Evolutionary conservation across 2,329 filamentous ascomycete species (phyloP), one percentile per base, ranked within the genome.

Genomic region (Balansia obtecta): DNA sequence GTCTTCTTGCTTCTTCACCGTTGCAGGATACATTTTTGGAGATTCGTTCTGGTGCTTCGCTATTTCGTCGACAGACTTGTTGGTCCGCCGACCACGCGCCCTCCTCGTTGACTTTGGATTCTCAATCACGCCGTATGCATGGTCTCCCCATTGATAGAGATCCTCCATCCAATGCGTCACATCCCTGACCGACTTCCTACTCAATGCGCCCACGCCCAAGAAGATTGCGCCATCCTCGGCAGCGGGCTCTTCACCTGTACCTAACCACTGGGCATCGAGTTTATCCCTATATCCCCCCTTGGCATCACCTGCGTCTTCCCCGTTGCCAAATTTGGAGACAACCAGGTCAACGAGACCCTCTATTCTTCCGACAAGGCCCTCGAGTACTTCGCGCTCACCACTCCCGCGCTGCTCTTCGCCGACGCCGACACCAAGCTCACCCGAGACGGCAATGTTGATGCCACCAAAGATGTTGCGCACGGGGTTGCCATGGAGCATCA

Each of bases 401-500:
- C 91, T 96, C 4, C 91, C 91, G 64, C 89, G 85, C 50, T 96
- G 88, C 69, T 97, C 93, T 64, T 97, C 93, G 16, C 93, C 93
- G 1, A 97, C 93, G 0, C 93, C 93, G 44, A 96, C 80, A 15
- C 93, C 93, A 27, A 97, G 77, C 68, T 97, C 91, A 16, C 93
- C 91, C 34, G 88, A 89, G 7, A 85, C 87, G 12, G 90, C 88
- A 33, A 98, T 74, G 65, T 95, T 95, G 61, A 95, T 81, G 6
- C 87, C 89, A 11, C 84, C 81, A 60, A 88, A 89, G 5, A 95
- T 74, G 55, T 84, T 83, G 1, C 85, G 79, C 2, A 84, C 82
- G 0, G 93, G 93, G 59, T 95, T 96, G 9, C 89, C 91, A 61
- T 91, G 87, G 41, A 98, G 74, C 56, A 95, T 77, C 12, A 97